Conservation (phyloP, 2,329 filamentous ascomycete genomes). For the Aspergillus udagawae region DNA sequence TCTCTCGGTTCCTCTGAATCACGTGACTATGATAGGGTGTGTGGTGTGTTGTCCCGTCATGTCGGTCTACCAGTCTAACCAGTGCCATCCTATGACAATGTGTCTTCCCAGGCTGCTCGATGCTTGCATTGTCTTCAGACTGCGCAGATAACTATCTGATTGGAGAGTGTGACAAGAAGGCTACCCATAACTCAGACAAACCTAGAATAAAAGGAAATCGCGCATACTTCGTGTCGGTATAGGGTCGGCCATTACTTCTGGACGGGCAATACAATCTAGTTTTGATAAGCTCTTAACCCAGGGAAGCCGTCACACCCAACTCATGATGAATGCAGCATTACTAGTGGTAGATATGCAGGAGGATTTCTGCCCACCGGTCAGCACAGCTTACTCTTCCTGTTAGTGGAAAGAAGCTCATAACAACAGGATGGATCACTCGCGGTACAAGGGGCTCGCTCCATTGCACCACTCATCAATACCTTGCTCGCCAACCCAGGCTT, state of each 20-base stretch:
- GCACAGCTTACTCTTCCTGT: slow-evolving; percentile 22
- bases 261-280: neutral
- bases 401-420: slow-evolving; percentile 1
- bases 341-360: slow-evolving; percentile 87
- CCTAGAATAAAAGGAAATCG: neutral
- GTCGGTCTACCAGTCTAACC: too few relatives aligned
- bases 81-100: neutral
- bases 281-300: neutral
- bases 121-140: neutral
- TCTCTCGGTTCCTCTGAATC: too few relatives aligned
- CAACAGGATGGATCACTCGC: slow-evolving; percentile 75
- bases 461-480: slow-evolving; percentile 67
- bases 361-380: slow-evolving; percentile 88
- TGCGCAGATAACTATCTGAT: neutral
- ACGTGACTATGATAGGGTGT: too few relatives aligned
- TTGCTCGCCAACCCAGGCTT: slow-evolving; percentile 68
- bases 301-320: neutral
- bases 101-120: neutral
- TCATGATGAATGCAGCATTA: slow-evolving; percentile 48
- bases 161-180: neutral
- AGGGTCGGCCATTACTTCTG: neutral
- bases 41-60: too few relatives aligned
- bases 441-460: slow-evolving; percentile 67
- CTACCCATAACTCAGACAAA: neutral
- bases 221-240: neutral